Percentiles rank a stretch among this genome's conserved stretches.
These are phyloP conservation scores for Camelina hispida DNA, from an alignment of 345 rosid species.

Conservation along the genomic window DNA sequence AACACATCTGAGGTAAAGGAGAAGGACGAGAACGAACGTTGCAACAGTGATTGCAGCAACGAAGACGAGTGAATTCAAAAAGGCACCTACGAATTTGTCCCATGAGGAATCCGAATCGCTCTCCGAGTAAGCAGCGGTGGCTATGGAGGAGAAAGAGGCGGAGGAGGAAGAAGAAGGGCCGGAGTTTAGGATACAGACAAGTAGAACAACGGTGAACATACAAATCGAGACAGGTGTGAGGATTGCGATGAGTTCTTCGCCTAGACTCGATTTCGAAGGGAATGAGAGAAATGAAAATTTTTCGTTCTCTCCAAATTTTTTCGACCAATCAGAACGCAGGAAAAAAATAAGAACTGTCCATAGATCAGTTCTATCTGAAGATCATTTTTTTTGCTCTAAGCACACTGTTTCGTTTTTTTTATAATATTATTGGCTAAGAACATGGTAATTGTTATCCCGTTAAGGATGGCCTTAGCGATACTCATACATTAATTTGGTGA, in stretches of 20 bases:
- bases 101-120: conserved; percentile 73
- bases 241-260: conserved; percentile 82
- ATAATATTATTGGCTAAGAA: no score
- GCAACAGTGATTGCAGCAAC: conserved; percentile 74
- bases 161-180: conserved; percentile 58
- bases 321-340: no score
- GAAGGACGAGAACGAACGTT: conserved; percentile 81
- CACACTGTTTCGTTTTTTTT: no score
- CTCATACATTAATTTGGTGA: no score
- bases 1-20: conserved; percentile 83
- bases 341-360: no score
- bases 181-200: conserved; percentile 69
- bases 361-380: no score
- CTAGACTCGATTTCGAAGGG: no score
- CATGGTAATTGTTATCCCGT: no score
- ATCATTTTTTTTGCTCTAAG: no score
- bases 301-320: no score
- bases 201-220: conserved; percentile 81
- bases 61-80: conserved; percentile 79
- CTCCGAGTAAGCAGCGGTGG: conserved; percentile 84
- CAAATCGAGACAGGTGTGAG: conserved; percentile 86
- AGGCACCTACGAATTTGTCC: conserved; percentile 85
- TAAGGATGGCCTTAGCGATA: no score
- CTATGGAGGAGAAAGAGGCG: conserved; percentile 57
- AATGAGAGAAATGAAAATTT: no score